Conservation (phyloP, 768 basidiomycete species). For the Pleurotus pulmonarius region DNA sequence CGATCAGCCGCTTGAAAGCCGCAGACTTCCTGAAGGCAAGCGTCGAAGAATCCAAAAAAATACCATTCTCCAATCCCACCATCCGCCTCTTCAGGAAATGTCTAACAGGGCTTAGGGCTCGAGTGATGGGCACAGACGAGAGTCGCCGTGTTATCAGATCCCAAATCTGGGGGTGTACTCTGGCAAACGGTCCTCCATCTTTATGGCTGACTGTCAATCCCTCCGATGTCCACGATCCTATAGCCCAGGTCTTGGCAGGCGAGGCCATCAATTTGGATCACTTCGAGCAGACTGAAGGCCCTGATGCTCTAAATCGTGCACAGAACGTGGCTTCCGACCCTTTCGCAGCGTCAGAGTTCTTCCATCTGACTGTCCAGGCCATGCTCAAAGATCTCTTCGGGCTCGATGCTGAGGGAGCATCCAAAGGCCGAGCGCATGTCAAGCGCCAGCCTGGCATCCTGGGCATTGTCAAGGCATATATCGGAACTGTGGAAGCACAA, state of each 20-base stretch:
- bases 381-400: slow-evolving; percentile 29
- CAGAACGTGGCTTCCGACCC: slow-evolving; percentile 27
- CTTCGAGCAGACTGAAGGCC: slow-evolving; percentile 20
- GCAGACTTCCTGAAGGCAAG: not conserved
- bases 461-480: slow-evolving; percentile 17
- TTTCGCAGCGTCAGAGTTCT: slow-evolving; percentile 29
- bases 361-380: slow-evolving; percentile 21
- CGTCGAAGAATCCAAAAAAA: not conserved
- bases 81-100: not conserved
- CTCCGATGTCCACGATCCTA: slow-evolving; percentile 25
- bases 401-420: slow-evolving; percentile 15
- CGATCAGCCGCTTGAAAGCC: not conserved
- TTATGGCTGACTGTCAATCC: slow-evolving; percentile 34
- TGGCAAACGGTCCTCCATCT: slow-evolving; percentile 18
- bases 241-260: slow-evolving; percentile 33
- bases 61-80: not conserved
- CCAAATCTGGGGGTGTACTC: slow-evolving; percentile 7
- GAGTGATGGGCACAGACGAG: slow-evolving; percentile 8
- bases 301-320: slow-evolving; percentile 8
- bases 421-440: slow-evolving; percentile 15
- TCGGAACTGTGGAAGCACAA: slow-evolving; percentile 23
- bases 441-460: slow-evolving; percentile 9
- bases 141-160: not conserved
- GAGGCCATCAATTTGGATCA: slow-evolving; percentile 31
- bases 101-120: not conserved